phyloP scores from a whole-genome alignment of 768 basidiomycete genomes.

The Leccinum arenicola region DNA sequence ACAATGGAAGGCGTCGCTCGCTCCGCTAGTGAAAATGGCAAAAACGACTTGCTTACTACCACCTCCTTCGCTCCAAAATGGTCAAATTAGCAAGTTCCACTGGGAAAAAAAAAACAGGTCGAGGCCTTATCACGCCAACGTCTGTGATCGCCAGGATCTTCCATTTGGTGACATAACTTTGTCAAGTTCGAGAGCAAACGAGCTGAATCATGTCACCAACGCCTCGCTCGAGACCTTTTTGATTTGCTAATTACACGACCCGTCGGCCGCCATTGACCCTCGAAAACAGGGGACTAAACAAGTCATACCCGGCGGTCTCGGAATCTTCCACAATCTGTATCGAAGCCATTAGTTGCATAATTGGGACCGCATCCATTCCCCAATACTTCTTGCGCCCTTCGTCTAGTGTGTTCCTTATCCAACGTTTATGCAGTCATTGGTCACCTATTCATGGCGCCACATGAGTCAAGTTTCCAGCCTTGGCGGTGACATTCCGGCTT shows the following conservation, averaged over 20 bases:
- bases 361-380: constrained; percentile 28
- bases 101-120: constrained; percentile 16
- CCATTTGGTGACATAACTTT: constrained; percentile 26
- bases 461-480: constrained; percentile 6
- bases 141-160: constrained; percentile 29
- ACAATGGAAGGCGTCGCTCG: constrained; percentile 30
- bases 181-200: constrained; percentile 20
- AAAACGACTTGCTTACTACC: constrained; percentile 18
- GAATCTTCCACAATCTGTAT: constrained; percentile 8
- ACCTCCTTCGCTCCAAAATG: constrained; percentile 18
- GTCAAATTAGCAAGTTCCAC: constrained; percentile 23
- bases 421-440: not conserved
- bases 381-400: constrained; percentile 28
- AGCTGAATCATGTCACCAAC: constrained; percentile 1
- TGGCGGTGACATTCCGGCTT: constrained; percentile 1
- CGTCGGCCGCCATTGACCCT: constrained; percentile 11
- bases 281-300: constrained; percentile 17
- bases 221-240: constrained; percentile 15
- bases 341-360: constrained; percentile 13
- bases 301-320: constrained; percentile 8
- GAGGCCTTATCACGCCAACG: constrained; percentile 20
- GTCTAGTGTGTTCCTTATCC: constrained; percentile 8
- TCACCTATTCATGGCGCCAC: not conserved
- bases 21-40: constrained; percentile 25
- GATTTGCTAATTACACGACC: constrained; percentile 13